Evolutionary conservation across 345 rosid genomes (phyloP).

Genomic region (Capsella bursapastoris): DNA sequence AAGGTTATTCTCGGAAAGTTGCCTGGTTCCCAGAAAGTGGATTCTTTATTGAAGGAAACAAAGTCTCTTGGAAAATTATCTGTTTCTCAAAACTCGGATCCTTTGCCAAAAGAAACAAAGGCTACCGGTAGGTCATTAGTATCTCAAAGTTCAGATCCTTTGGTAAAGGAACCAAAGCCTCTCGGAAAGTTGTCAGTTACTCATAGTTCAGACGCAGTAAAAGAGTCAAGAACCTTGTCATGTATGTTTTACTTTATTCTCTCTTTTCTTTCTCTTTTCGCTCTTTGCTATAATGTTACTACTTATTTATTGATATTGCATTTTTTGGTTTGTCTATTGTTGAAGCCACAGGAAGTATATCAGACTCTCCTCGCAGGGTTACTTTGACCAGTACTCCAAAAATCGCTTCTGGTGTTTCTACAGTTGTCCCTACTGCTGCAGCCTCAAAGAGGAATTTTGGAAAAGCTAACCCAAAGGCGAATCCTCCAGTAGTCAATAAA

Average conservation of each 20-base stretch:
- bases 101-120: slow-evolving; percentile 38
- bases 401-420: slow-evolving; percentile 49
- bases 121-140: slow-evolving; percentile 55
- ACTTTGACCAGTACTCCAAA: slow-evolving; percentile 53
- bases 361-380: slow-evolving; percentile 79
- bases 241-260: slow-evolving; percentile 59
- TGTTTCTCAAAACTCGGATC: slow-evolving; percentile 66
- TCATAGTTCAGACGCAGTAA: slow-evolving; percentile 68
- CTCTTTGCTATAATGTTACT: slow-evolving; percentile 1
- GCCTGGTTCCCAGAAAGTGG: slow-evolving; percentile 58
- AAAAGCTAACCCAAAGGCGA: slow-evolving; percentile 53
- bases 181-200: slow-evolving; percentile 75
- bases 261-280: slow-evolving; percentile 14
- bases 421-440: slow-evolving; percentile 52
- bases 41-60: slow-evolving; percentile 70
- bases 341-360: slow-evolving; percentile 82
- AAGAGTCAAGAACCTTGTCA: slow-evolving; percentile 63
- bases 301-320: slow-evolving; percentile 31
- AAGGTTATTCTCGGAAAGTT: slow-evolving; percentile 60
- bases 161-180: slow-evolving; percentile 74
- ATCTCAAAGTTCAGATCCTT: slow-evolving; percentile 59
- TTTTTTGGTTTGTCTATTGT: slow-evolving; percentile 47
- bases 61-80: slow-evolving; percentile 80
- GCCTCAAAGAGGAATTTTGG: slow-evolving; percentile 60
- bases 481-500: slow-evolving; percentile 59